Conservation (phyloP, 1,284 basidiomycete genomes). For the Trichosporon coremiiforme region DNA sequence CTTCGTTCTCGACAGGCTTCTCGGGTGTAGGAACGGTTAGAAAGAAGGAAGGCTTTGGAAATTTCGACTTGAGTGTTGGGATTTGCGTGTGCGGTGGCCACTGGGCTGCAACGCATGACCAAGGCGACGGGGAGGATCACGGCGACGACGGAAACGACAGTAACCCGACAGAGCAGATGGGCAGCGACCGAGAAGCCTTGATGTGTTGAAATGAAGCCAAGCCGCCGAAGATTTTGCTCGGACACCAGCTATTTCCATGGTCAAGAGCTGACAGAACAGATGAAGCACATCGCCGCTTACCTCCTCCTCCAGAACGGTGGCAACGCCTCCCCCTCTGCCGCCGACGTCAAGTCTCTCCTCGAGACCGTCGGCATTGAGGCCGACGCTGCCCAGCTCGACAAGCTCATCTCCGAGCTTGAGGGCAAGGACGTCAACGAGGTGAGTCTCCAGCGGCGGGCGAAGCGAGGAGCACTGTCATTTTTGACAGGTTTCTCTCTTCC, state of each 20-base stretch:
- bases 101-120: background rate
- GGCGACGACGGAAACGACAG: background rate
- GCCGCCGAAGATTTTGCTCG: constrained; percentile 6
- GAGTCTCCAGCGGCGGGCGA: constrained; percentile 40
- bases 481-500: background rate
- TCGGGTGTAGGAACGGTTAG: background rate
- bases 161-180: background rate
- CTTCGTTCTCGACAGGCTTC: background rate
- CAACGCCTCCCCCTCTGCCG: constrained; percentile 81
- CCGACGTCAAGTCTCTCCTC: constrained; percentile 88
- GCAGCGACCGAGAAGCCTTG: constrained; percentile 8
- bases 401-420: constrained; percentile 86
- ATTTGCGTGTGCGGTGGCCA: background rate
- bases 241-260: background rate
- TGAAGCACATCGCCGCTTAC: constrained; percentile 98
- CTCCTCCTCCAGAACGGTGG: constrained; percentile 95
- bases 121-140: no score
- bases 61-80: background rate
- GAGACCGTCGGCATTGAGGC: constrained; percentile 84
- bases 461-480: background rate
- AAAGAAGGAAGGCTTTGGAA: background rate
- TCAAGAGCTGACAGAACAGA: constrained; percentile 59
- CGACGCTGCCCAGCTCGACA: constrained; percentile 79
- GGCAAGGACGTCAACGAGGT: constrained; percentile 88
- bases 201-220: background rate